These are phyloP conservation scores for Alnus glutinosa DNA, from an alignment of 306 rosid species.

Conservation along the genomic window DNA sequence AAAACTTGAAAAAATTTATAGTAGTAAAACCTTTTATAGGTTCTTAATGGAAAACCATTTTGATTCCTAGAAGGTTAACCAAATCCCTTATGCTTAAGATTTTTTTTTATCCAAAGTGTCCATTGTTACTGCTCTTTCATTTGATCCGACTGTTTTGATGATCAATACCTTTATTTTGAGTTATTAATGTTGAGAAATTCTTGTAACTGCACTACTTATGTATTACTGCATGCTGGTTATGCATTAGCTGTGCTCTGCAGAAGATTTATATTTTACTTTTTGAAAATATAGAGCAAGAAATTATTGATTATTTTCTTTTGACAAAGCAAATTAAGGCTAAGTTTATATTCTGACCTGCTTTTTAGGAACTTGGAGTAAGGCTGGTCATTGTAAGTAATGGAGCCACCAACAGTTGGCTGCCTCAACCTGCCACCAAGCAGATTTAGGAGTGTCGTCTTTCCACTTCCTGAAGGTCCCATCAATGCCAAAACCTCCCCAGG, in stretches of 20 bases:
- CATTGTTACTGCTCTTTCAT: neutral
- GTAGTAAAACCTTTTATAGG: neutral
- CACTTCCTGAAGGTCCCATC: slow-evolving; percentile 99
- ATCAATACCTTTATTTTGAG: neutral
- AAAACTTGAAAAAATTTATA: neutral
- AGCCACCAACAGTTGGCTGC: slow-evolving; percentile 52
- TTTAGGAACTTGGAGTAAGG: slow-evolving; percentile 81
- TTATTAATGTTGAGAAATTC: neutral
- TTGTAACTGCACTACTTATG: neutral
- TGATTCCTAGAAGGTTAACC: too few relatives aligned
- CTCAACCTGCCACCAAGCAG: slow-evolving; percentile 75
- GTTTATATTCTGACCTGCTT: slow-evolving; percentile 53
- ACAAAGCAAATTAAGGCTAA: neutral
- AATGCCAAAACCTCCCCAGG: slow-evolving; percentile 95
- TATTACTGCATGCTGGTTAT: neutral
- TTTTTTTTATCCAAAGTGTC: neutral
- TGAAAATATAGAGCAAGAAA: neutral
- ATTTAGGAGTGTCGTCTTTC: slow-evolving; percentile 83
- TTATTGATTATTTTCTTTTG: neutral
- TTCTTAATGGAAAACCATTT: too few relatives aligned
- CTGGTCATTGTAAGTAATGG: slow-evolving; percentile 76
- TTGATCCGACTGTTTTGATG: neutral
- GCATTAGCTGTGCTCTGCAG: neutral
- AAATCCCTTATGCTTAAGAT: neutral
- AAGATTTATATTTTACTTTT: too few relatives aligned